Conservation (phyloP, 257 asterid genomes). For the Echites panduratus region DNA sequence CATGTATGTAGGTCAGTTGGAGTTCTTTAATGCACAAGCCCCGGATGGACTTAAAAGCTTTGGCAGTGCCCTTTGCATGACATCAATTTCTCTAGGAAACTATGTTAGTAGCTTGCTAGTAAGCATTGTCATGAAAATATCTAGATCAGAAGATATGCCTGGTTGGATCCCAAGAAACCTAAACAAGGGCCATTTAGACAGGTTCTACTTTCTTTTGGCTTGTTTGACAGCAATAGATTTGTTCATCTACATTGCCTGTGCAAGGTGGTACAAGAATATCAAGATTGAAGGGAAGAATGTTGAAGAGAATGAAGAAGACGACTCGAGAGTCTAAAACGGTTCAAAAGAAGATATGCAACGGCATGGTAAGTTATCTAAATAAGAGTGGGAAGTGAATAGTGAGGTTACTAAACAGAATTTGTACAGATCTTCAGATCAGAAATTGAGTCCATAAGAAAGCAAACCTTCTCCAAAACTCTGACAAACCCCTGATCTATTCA, state of each 20-base stretch:
- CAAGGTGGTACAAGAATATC: constrained; percentile 61
- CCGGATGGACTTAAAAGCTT: constrained; percentile 94
- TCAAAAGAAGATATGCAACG: neutral
- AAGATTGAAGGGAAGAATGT: constrained; percentile 41
- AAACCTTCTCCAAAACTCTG: neutral
- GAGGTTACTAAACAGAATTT: constrained; percentile 14
- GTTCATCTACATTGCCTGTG: constrained; percentile 50
- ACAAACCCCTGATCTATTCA: constrained; percentile 2
- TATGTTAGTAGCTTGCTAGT: constrained; percentile 79
- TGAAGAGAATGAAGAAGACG: constrained; percentile 22
- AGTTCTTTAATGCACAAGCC: constrained; percentile 83
- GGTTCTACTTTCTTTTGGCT: constrained; percentile 77
- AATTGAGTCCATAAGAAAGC: neutral
- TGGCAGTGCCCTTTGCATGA: constrained; percentile 93
- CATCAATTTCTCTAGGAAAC: constrained; percentile 87
- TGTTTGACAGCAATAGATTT: constrained; percentile 65
- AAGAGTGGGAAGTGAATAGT: constrained; percentile 11
- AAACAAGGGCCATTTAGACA: constrained; percentile 73
- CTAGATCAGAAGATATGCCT: constrained; percentile 56
- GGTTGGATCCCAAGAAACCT: constrained; percentile 96
- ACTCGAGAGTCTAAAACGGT: constrained; percentile 30
- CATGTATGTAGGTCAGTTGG: constrained; percentile 88
- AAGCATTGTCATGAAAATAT: constrained; percentile 71
- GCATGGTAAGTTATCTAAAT: constrained; percentile 9
- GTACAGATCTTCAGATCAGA: constrained; percentile 8